Evolutionary conservation across 257 asterid genomes (phyloP), one percentile per base, ranked within the genome.

Genomic region (Nyctanthes arbortristis): DNA sequence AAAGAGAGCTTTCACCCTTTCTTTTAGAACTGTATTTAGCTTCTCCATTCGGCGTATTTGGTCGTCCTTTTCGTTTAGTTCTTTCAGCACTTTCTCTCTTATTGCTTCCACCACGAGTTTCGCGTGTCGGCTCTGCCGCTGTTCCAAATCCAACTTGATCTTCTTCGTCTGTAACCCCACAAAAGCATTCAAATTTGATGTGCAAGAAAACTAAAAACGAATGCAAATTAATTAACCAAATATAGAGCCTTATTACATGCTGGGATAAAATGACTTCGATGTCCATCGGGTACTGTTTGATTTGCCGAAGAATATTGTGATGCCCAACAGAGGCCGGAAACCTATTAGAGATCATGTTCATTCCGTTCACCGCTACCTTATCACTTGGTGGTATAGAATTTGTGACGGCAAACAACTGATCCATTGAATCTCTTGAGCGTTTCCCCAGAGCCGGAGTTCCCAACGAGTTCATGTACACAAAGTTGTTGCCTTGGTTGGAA

Each of bases 31-130:
- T 22, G 67, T 52, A 27, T 84, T 87, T 13, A 84, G 24, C 61
- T 78, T 84, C 1, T 75, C 73, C 67, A 89, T 78, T 61, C 64
- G 65, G 20, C 76, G 76, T n/a, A 89, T 85, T 24, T 87, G 85
- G 0, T 83, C 91, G 5, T 89, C 93, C 25, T 81, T 89, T 47
- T 80, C 96, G 4, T 72, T 74, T 54, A 89, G 24, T 47, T 72
- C 78, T 37, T 70, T 84, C 67, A 58, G 7, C 57, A 72, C 73
- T 0, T 78, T 75, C 73, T 87, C 84, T 9, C 81, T 85, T 2
- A 89, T 75, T 1, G 96, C 82, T 0, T 83, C 76, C 6, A 66
- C 71, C 5, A 81, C 24, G 4, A 69, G 4, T 13, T 74, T 65
- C 8, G 81, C 74, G 5, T 81, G 79, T 16, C 77, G 82, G 62